Evolutionary conservation across 371 early-diverging fungal species (phyloP), one percentile per base, ranked within the genome.

Genomic region (Actinomucor elegans): DNA sequence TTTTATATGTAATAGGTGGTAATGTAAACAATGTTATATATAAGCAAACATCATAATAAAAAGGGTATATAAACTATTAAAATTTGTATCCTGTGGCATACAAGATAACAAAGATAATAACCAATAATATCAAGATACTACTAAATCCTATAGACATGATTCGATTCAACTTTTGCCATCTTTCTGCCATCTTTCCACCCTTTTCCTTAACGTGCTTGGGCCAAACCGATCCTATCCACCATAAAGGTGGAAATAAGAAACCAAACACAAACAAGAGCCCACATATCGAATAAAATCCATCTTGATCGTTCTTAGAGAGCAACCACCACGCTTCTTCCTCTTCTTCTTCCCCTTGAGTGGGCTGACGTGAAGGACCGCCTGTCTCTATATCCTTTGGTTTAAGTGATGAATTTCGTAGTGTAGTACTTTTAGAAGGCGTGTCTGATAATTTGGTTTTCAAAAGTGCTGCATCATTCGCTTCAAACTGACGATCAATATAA

Each of bases 71-170:
- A n/a, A 26, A 42, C 9, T 24, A 42, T 5, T 40, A 40, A 38
- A 40, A n/a, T 26, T 42, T 10, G 0, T 15, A 18, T 24, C 20
- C 20, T 15, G 51, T 61, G 14, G 61, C 37, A 42, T 64, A 64
- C 8, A 64, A 27, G 0, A 67, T 51, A 26, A 52, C 65, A 12
- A 66, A 60, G 9, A 73, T 54, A 36, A 77, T 57, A 12, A 77
- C 41, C 15, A 67, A 56, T 14, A 73, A 50, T 5, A 73, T 33
- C 1, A 77, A 36, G 20, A 77, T 36, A n/a, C 60, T 54, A 32
- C 74, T 67, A 47, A 77, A 77, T 10, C 71, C 71, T 52, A 77
- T 58, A 4, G 77, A 69, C 73, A 73, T 71, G 51, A 62, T 40
- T 23, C 67, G 52, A 46, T 71, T 73, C 14, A 77, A 11, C 14